Evolutionary conservation across 1,139 yeast species (phyloP), one percentile per base, ranked within the genome.

Genomic region (Zygosaccharomyces pseudobailii): DNA sequence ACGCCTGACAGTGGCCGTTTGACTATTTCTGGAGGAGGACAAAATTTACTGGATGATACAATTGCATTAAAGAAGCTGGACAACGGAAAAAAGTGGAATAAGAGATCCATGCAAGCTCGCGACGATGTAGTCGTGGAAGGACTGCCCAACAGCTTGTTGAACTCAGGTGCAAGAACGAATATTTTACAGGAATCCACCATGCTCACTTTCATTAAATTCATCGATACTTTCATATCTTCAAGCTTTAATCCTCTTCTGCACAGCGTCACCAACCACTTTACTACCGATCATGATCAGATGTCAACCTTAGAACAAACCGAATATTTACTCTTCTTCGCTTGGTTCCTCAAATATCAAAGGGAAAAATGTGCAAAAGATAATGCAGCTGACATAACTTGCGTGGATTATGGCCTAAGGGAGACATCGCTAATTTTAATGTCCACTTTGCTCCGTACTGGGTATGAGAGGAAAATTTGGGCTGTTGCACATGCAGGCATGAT

Each of bases 1-100:
- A 76, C 80, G 24, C 72, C 75, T 10, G 78, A 77, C 47, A 74
- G 76, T 49, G 78, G 76, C 6, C 73, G 85, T 39, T 69, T 87
- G 24, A 79, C 87, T 13, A 79, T 88, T 0, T 80, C 95, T 0
- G 96, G 96, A 4, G 96, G 96, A 3, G 90, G 87, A 54, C 80
- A 79, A 52, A 87, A 84, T 2, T 62, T 85, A 7, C 59, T 71
- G 13, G 71, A 74, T 41, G 71, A 77, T 3, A 71, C 71, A 27
- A 62, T 70, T 21, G 71, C 87, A 0, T 67, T 87, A 44, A 74
- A 75, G 19, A 75, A 78, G 43, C 65, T 87, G 34, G 96, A 90
- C 59, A 69, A 75, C 8, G 72, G 80, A 17, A 87, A 87, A 62
- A 76, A 73, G 52, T 86, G 92, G 89, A 75, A 73, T 44, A 74